Base-by-base conservation (phyloP, 2,329 filamentous ascomycete genomes). In the Aplosporella prunicola region DNA sequence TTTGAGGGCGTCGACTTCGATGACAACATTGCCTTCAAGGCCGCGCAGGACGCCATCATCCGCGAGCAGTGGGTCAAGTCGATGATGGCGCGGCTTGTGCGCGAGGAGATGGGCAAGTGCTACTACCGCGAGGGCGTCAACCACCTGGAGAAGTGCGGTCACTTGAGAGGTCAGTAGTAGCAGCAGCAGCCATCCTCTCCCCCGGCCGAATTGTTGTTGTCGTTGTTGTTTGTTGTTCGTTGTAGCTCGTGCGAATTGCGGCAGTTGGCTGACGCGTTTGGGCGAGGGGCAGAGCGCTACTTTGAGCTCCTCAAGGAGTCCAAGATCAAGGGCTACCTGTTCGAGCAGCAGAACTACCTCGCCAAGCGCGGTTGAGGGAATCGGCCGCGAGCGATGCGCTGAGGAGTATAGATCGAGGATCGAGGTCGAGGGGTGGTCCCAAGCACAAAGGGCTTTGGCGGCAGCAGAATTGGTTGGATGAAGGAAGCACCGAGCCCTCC, bases 1-100 rank as follows among this genome's bases (percentile, higher is more conserved):
- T 91, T 91, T 61, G 83, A 87, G 53, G 84, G 84, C 49, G 84
- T 91, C 57, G 80, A 89, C 68, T 91, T 81, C 67, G 80, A 88
- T 48, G 82, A 91, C 67, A 86, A 79, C 59, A 76, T 76, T 58
- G 76, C 77, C 50, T 70, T 91, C 58, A 91, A 89, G 69, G 78
- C 78, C 44, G 84, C 84, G 37, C 83, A 89, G 60, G 84, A 91
- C 60, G 74, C 83, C 47, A 74, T 91, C 40, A 75, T 91, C 51
- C 74, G 83, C 45, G 84, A 91, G 67, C 84, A 91, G 68, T 91
- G 85, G 85, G 82, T 91, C 43, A 78, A 77, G 59, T 79, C 80
- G 59, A 91, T 91, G 84, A 91, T 88, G 84, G 82, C 81, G 41
- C 72, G 84, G 44, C 66, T 91, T 45, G 82, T 91, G 39, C 70